Percentiles rank a stretch among this genome's conserved stretches.
These are phyloP conservation scores for Thalassiosira profunda DNA, from an alignment of 108 stramenopile genomes.

Conservation along the genomic window DNA sequence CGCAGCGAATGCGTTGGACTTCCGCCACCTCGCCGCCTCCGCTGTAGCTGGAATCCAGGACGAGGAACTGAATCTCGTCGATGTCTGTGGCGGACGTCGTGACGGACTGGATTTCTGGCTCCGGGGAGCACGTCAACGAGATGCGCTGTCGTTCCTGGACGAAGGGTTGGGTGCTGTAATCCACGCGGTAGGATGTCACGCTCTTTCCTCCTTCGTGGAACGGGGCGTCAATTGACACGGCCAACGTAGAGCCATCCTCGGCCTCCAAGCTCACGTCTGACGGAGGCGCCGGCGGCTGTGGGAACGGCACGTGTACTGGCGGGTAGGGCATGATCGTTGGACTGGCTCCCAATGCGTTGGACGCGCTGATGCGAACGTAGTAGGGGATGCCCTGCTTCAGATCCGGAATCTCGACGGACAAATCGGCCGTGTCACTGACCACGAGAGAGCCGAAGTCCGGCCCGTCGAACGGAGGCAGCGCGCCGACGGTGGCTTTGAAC, in stretches of 20 bases:
- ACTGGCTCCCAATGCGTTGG: constrained; percentile 70
- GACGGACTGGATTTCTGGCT: constrained; percentile 50
- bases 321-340: constrained; percentile 55
- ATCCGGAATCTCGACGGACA: constrained; percentile 25
- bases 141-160: constrained; percentile 58
- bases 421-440: constrained; percentile 20
- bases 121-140: constrained; percentile 41
- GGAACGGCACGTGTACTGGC: constrained; percentile 65
- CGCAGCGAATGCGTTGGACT: constrained; percentile 56
- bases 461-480: constrained; percentile 48
- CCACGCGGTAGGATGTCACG: constrained; percentile 69
- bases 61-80: constrained; percentile 71
- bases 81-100: constrained; percentile 47
- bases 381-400: constrained; percentile 78
- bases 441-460: constrained; percentile 65
- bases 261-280: constrained; percentile 48
- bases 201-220: constrained; percentile 59
- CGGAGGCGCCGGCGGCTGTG: constrained; percentile 67
- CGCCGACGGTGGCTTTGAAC: constrained; percentile 30
- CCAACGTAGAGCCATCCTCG: constrained; percentile 57
- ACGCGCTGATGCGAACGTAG: constrained; percentile 73
- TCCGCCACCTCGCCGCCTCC: constrained; percentile 46
- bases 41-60: constrained; percentile 44
- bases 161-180: constrained; percentile 71
- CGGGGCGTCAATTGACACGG: constrained; percentile 60